These are phyloP conservation scores for Trichaptum fuscoviolaceum DNA, from an alignment of 768 basidiomycete species.

Conservation along the genomic window DNA sequence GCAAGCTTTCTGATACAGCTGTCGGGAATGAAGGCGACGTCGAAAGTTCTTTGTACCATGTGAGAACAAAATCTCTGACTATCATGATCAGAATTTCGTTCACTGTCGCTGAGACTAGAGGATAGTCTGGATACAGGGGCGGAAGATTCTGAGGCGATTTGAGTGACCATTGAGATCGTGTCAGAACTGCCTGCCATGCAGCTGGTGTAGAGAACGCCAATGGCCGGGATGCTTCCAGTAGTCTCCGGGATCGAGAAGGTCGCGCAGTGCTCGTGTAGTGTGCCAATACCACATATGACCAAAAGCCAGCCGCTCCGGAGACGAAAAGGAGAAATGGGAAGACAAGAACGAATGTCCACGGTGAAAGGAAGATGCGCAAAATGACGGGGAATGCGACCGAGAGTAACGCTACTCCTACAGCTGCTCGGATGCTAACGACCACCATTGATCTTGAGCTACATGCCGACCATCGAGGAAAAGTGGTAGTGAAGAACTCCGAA, in stretches of 20 bases:
- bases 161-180: conserved; percentile 86
- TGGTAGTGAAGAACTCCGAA: neutral
- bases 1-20: conserved; percentile 72
- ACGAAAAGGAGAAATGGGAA: conserved; percentile 44
- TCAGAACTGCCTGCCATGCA: conserved; percentile 89
- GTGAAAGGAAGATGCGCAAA: conserved; percentile 58
- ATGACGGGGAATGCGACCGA: conserved; percentile 57
- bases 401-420: neutral
- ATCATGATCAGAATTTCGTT: conserved; percentile 80
- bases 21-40: conserved; percentile 84
- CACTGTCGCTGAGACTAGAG: conserved; percentile 61
- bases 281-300: conserved; percentile 44
- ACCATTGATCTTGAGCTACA: neutral
- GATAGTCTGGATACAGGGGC: conserved; percentile 58
- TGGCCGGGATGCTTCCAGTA: conserved; percentile 61
- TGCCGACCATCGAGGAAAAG: neutral
- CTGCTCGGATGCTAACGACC: neutral
- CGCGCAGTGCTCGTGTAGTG: conserved; percentile 49
- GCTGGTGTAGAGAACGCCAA: conserved; percentile 88
- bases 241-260: conserved; percentile 25
- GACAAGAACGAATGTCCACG: conserved; percentile 44
- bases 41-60: conserved; percentile 87
- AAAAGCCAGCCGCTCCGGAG: neutral
- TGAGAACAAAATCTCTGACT: conserved; percentile 80
- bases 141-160: conserved; percentile 62